These are phyloP conservation scores for Sclerotinia glacialis DNA, from an alignment of 2,329 filamentous ascomycete genomes.

Conservation along the genomic window DNA sequence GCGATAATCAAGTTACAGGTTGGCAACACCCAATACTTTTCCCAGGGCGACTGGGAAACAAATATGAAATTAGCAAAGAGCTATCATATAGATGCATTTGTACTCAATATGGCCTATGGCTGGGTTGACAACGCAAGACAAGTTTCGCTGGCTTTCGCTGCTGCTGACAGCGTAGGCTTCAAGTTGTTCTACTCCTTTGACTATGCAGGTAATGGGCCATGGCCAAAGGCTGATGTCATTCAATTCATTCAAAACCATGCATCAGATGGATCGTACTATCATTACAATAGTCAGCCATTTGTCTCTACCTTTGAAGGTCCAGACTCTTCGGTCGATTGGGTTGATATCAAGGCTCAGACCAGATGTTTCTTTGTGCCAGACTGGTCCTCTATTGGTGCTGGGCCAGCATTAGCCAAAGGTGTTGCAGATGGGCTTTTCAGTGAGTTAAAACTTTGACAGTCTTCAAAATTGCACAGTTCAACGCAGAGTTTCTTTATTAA, in stretches of 20 bases:
- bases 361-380: slow-evolving; percentile 12
- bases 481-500: not conserved
- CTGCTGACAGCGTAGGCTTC: slow-evolving; percentile 35
- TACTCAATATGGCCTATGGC: slow-evolving; percentile 36
- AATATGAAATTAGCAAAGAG: slow-evolving; percentile 36
- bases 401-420: not conserved
- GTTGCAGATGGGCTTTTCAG: slow-evolving; percentile 35
- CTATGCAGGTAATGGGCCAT: slow-evolving; percentile 27
- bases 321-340: not conserved
- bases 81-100: slow-evolving; percentile 40
- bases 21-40: not conserved
- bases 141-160: slow-evolving; percentile 33
- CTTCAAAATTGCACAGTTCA: not conserved
- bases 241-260: not conserved
- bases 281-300: not conserved
- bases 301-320: slow-evolving; percentile 16
- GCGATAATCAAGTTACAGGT: no score
- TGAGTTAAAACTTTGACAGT: not conserved
- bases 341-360: slow-evolving; percentile 5
- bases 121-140: slow-evolving; percentile 33
- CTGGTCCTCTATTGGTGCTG: slow-evolving; percentile 9
- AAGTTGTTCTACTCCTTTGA: slow-evolving; percentile 39
- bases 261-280: not conserved
- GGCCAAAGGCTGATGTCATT: slow-evolving; percentile 4
- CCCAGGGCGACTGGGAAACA: slow-evolving; percentile 30